Evolutionary conservation across 2,329 filamentous ascomycete genomes (phyloP).

Genomic region (Trichoderma hamatum): DNA sequence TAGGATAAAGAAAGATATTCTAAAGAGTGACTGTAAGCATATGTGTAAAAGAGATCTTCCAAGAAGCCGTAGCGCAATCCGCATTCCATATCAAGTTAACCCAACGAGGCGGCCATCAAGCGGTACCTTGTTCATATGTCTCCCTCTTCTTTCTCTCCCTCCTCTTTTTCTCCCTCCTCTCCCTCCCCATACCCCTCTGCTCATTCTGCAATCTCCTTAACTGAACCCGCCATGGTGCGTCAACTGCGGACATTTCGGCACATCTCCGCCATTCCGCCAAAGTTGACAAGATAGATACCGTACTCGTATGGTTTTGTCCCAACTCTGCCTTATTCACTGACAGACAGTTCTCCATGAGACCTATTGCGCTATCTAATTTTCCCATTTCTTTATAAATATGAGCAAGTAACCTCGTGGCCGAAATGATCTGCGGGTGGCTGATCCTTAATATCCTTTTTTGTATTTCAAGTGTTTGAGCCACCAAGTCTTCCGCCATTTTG

Average conservation of each 20-base stretch:
- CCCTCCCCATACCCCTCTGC: not conserved
- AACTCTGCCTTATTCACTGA: not conserved
- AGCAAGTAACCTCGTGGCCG: not conserved
- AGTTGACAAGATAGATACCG: not conserved
- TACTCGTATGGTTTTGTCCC: not conserved
- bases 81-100: not conserved
- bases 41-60: not conserved
- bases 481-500: not conserved
- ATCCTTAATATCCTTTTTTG: not conserved
- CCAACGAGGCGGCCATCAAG: not conserved
- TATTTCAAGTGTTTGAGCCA: not conserved
- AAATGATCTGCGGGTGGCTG: not conserved
- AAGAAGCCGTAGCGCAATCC: not conserved
- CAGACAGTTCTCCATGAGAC: not conserved
- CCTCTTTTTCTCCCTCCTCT: not conserved
- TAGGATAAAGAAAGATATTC: not conserved
- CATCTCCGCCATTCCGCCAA: not conserved
- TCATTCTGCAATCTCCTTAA: not conserved
- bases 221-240: too few species aligned
- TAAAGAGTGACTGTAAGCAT: not conserved
- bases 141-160: too few species aligned
- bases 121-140: too few species aligned
- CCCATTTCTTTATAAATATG: not conserved
- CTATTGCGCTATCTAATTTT: not conserved
- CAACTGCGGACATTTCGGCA: not conserved